Conservation (phyloP, 768 basidiomycete species). For the Symmetrospora coprosmae region DNA sequence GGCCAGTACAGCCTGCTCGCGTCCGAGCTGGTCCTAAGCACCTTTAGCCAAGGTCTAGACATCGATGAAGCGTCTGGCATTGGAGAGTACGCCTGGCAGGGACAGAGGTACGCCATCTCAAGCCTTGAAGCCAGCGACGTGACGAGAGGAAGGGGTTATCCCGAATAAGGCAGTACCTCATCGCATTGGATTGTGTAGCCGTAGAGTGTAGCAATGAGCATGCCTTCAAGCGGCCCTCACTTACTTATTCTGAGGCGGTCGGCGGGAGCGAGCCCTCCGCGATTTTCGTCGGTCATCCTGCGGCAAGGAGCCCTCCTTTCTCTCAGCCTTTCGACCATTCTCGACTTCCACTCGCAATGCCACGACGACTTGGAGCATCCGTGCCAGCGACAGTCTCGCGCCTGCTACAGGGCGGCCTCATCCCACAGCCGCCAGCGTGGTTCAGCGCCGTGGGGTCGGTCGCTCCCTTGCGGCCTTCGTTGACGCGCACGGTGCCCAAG, state of each 20-base stretch:
- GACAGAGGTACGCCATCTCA: background rate
- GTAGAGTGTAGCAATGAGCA: no score
- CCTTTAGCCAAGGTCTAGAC: conserved; percentile 18
- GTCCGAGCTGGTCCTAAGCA: conserved; percentile 23
- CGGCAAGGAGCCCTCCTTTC: no score
- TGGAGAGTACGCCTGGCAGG: conserved; percentile 7
- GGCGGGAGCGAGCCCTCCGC: no score
- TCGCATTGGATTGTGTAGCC: no score
- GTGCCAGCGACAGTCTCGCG: conserved; percentile 17
- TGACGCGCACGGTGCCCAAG: background rate
- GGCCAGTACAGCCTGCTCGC: conserved; percentile 25
- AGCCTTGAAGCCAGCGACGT: background rate
- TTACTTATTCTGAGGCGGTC: no score
- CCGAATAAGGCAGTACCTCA: no score
- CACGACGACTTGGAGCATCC: conserved; percentile 12
- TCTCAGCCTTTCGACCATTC: no score
- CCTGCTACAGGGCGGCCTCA: conserved; percentile 11
- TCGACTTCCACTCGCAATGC: no score
- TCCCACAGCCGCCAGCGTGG: conserved; percentile 18
- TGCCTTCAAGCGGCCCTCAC: no score
- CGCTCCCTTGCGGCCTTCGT: conserved; percentile 4
- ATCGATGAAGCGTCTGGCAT: background rate
- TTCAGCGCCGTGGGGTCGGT: conserved; percentile 5
- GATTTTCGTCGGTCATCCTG: no score
- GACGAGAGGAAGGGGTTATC: background rate